Percentiles rank a stretch among this genome's conserved stretches.
Evolutionary conservation across 2,329 filamentous ascomycete species (phyloP).

Genomic region (Aspergillus arachidicola): DNA sequence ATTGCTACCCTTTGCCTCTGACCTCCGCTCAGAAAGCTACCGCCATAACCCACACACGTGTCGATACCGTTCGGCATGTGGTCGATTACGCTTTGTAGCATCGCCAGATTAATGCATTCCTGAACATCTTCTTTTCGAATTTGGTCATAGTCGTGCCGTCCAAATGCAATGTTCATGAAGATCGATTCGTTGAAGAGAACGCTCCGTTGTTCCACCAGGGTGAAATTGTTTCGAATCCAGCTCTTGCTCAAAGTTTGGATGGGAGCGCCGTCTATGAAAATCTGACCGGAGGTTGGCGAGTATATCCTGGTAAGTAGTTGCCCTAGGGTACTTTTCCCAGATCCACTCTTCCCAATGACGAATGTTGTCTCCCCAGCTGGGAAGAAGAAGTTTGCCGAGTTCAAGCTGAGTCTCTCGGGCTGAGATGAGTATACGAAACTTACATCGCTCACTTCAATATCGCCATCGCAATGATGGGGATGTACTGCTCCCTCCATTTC

Average conservation of each 20-base stretch:
- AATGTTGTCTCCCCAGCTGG: slow-evolving; percentile 74
- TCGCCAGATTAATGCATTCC: slow-evolving; percentile 65
- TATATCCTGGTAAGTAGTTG: slow-evolving; percentile 82
- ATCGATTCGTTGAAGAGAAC: slow-evolving; percentile 81
- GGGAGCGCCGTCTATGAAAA: slow-evolving; percentile 68
- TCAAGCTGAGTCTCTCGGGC: slow-evolving; percentile 61
- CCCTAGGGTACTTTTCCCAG: slow-evolving; percentile 86
- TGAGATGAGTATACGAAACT: slow-evolving; percentile 77
- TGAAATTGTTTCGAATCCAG: slow-evolving; percentile 79
- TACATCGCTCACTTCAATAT: slow-evolving; percentile 71
- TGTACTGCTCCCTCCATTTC: slow-evolving; percentile 35
- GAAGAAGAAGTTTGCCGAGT: slow-evolving; percentile 68
- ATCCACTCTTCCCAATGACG: slow-evolving; percentile 83
- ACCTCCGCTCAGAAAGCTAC: slow-evolving; percentile 75
- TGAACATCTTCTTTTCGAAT: slow-evolving; percentile 60
- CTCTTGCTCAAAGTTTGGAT: slow-evolving; percentile 63
- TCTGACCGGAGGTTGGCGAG: slow-evolving; percentile 62
- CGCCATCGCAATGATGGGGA: slow-evolving; percentile 58
- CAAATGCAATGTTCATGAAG: slow-evolving; percentile 76
- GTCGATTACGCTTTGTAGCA: slow-evolving; percentile 68
- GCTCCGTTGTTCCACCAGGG: slow-evolving; percentile 79
- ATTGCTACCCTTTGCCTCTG: slow-evolving; percentile 82
- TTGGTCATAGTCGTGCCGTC: slow-evolving; percentile 53
- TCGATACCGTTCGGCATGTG: slow-evolving; percentile 70
- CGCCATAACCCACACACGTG: slow-evolving; percentile 71